Evolutionary conservation across 2,329 filamentous ascomycete genomes (phyloP).

Genomic region (Nigrograna mackinnonii): DNA sequence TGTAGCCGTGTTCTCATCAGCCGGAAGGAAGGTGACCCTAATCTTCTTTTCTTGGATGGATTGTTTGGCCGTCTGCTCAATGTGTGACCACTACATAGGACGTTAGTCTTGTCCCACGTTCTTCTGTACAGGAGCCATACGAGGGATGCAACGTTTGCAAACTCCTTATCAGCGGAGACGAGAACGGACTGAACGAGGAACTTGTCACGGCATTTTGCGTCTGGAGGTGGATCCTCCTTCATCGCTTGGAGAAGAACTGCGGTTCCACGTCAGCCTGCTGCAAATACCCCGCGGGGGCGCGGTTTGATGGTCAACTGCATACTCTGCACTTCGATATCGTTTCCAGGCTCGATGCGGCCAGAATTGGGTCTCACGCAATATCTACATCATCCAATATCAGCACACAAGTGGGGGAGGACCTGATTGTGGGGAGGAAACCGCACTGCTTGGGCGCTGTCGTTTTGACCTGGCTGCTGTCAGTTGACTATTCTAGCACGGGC

Average conservation of each 20-base stretch:
- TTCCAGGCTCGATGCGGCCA: constrained; percentile 88
- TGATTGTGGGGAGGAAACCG: constrained; percentile 40
- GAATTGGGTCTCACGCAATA: constrained; percentile 98
- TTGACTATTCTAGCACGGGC: constrained; percentile 3
- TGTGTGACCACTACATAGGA: constrained; percentile 68
- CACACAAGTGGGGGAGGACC: constrained; percentile 13
- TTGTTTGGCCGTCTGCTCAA: constrained; percentile 74
- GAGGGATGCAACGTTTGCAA: constrained; percentile 77
- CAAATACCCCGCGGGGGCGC: constrained; percentile 11
- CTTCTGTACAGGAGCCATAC: constrained; percentile 56
- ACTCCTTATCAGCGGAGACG: constrained; percentile 82
- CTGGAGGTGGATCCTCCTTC: constrained; percentile 87
- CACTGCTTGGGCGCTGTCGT: constrained; percentile 99
- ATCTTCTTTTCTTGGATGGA: constrained; percentile 94
- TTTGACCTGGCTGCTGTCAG: constrained; percentile 72
- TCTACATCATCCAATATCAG: constrained; percentile 54
- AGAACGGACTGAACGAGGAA: constrained; percentile 93
- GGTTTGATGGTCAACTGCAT: constrained; percentile 33
- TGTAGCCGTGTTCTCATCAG: constrained; percentile 51
- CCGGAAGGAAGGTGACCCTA: constrained; percentile 79
- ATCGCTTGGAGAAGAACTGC: constrained; percentile 94
- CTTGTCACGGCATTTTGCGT: constrained; percentile 94
- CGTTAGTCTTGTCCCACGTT: constrained; percentile 11
- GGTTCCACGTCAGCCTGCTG: constrained; percentile 28
- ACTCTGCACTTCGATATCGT: constrained; percentile 93